Conservation (phyloP, 106 monocot species). For the Narthecium ossifragum region DNA sequence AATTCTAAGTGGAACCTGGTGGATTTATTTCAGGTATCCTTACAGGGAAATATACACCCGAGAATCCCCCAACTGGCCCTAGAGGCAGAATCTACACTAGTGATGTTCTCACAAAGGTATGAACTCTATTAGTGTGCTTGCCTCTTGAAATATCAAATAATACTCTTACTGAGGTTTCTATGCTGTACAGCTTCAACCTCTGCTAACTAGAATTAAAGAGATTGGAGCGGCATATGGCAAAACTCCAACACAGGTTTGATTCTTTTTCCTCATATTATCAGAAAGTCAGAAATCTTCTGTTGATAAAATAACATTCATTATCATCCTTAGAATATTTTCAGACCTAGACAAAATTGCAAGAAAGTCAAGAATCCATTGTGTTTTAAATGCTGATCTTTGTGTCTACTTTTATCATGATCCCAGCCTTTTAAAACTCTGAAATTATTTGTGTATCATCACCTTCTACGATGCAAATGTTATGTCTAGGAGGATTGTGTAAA, state of each 20-base stretch:
- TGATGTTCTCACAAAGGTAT: conserved; percentile 68
- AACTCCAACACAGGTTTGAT: conserved; percentile 78
- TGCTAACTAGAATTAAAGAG: conserved; percentile 65
- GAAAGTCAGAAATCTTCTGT: too few species aligned
- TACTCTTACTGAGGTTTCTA: not conserved
- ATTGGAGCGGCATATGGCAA: conserved; percentile 67
- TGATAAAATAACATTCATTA: too few species aligned
- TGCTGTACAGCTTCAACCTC: conserved; percentile 68
- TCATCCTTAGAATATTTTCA: too few species aligned
- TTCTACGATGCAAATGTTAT: too few species aligned
- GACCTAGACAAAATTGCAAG: too few species aligned
- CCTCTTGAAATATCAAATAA: not conserved
- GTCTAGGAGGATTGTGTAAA: too few species aligned
- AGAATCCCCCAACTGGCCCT: conserved; percentile 87
- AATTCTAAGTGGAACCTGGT: too few species aligned
- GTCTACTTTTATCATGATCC: too few species aligned
- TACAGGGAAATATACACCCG: conserved; percentile 88
- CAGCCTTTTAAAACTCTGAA: too few species aligned
- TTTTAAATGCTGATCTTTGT: too few species aligned
- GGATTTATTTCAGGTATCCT: conserved; percentile 49
- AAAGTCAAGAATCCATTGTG: too few species aligned
- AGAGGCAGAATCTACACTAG: conserved; percentile 88
- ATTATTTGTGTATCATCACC: too few species aligned
- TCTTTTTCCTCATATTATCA: not conserved
- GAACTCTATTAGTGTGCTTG: conserved; percentile 1